Base-by-base conservation (phyloP, 768 basidiomycete genomes). In the Sporobolomyces roseus region DNA sequence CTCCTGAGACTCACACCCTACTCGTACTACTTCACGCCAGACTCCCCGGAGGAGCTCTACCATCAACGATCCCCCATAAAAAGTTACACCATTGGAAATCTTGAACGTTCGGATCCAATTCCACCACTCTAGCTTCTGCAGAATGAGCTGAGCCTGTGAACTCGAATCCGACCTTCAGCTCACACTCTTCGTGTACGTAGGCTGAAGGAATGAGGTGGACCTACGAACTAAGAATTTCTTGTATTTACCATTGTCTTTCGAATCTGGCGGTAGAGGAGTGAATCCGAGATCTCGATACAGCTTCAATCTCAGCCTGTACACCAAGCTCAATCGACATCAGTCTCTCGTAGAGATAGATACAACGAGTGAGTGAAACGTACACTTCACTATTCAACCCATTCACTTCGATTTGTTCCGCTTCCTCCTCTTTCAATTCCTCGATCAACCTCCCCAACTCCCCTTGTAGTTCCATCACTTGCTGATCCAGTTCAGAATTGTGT, bases 251-350 rank as follows among this genome's bases (percentile, higher is more conserved):
- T n/a, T n/a, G n/a, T n/a, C n/a, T n/a, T n/a, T n/a, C n/a, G 55
- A 52, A 35, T 69, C 64, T 16, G 43, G 13, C 3, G 21, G 7
- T 43, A 69, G 29, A 1, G 71, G 71, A 5, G 67, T 68, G 67
- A 73, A 73, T 14, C 71, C 71, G 49, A 69, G 32, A 30, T 73
- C 64, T 25, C 71, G 64, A 56, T 69, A 73, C 38, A 73, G 43
- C 61, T 73, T 73, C 35, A 69, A 41, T 16, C 63, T 61, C 0
- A 73, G 60, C 0, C 71, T 73, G 64, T 41, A n/a, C 17, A 41
- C 38, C 13, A 17, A 0, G 1, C 1, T 19, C 13, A 2, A 9
- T 25, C 4, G 13, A 16, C 2, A 4, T 2, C 5, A 58, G 38
- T 17, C 25, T 6, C 3, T 27, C 36, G 17, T 5, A 4, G 41